A percentile compares a stretch with the other conserved stretches of the same genome.
These are phyloP conservation scores for Brassica rapa DNA, from an alignment of 345 rosid genomes.

Conservation along the genomic window DNA sequence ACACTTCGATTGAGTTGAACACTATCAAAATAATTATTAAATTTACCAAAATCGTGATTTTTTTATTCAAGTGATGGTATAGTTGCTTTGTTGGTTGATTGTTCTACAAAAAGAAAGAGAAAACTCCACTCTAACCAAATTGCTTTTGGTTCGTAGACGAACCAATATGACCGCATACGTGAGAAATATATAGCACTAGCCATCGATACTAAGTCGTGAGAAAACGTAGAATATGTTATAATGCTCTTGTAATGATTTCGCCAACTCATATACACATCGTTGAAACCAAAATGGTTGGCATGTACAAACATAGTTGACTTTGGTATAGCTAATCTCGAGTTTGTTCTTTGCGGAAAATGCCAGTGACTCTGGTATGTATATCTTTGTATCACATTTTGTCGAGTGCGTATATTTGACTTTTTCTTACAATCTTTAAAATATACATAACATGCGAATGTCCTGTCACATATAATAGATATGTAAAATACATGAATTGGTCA, in stretches of 20 bases:
- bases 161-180: background rate
- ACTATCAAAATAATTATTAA: background rate
- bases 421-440: slow-evolving; percentile 1
- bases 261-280: slow-evolving; percentile 23
- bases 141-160: background rate
- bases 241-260: slow-evolving; percentile 6
- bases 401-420: slow-evolving; percentile 35
- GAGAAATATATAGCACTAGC: background rate
- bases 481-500: background rate
- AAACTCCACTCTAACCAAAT: background rate
- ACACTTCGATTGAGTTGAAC: background rate
- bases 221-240: slow-evolving; percentile 26
- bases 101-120: background rate
- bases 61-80: background rate
- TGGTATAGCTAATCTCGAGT: slow-evolving; percentile 20
- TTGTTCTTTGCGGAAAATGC: slow-evolving; percentile 13
- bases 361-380: background rate
- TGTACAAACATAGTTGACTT: slow-evolving; percentile 28
- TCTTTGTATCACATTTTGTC: slow-evolving; percentile 5
- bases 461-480: background rate
- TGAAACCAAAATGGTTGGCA: slow-evolving; percentile 19
- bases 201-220: slow-evolving; percentile 9
- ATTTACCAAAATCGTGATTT: background rate
- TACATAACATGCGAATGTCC: slow-evolving; percentile 23
- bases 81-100: background rate